These are phyloP conservation scores for Bjerkandera adusta DNA, from an alignment of 1,284 basidiomycete genomes.

Conservation along the genomic window DNA sequence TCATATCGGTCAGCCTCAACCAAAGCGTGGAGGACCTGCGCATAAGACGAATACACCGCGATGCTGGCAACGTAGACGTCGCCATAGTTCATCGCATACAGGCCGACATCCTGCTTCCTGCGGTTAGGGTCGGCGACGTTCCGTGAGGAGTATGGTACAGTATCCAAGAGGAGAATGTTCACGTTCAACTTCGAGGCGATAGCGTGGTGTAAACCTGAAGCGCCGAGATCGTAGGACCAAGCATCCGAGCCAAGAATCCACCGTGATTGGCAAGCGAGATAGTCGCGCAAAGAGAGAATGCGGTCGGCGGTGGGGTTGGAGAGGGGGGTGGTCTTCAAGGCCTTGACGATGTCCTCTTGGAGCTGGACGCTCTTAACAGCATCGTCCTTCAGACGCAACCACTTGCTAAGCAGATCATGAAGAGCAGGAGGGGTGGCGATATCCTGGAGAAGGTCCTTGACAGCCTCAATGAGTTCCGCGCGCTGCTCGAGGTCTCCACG, in stretches of 20 bases:
- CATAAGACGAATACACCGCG: conserved; percentile 94
- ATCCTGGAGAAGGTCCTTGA: conserved; percentile 58
- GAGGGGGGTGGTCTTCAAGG: conserved; percentile 46
- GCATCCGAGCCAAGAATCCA: conserved; percentile 99
- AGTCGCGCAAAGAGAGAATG: conserved; percentile 57
- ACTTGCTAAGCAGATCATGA: conserved; percentile 73
- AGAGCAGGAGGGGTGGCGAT: conserved; percentile 50
- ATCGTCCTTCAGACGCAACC: conserved; percentile 73
- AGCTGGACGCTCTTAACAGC: conserved; percentile 55
- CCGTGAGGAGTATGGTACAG: conserved; percentile 81
- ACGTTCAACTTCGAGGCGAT: conserved; percentile 89
- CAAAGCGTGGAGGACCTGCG: conserved; percentile 91
- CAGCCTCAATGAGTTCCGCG: conserved; percentile 57
- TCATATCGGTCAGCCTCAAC: conserved; percentile 90
- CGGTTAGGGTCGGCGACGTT: conserved; percentile 68
- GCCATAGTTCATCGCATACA: conserved; percentile 99
- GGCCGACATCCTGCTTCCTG: conserved; percentile 89
- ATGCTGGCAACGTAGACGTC: conserved; percentile 95
- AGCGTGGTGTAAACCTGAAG: conserved; percentile 95
- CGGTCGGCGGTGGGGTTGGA: conserved; percentile 47
- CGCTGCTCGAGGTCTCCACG: conserved; percentile 79
- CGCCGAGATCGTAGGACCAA: conserved; percentile 96
- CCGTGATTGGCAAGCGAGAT: conserved; percentile 68
- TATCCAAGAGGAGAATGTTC: conserved; percentile 96
- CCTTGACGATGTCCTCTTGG: conserved; percentile 57